Evolutionary conservation across 1,284 basidiomycete genomes (phyloP), one percentile per base, ranked within the genome.

Genomic region (Trametes sp.): DNA sequence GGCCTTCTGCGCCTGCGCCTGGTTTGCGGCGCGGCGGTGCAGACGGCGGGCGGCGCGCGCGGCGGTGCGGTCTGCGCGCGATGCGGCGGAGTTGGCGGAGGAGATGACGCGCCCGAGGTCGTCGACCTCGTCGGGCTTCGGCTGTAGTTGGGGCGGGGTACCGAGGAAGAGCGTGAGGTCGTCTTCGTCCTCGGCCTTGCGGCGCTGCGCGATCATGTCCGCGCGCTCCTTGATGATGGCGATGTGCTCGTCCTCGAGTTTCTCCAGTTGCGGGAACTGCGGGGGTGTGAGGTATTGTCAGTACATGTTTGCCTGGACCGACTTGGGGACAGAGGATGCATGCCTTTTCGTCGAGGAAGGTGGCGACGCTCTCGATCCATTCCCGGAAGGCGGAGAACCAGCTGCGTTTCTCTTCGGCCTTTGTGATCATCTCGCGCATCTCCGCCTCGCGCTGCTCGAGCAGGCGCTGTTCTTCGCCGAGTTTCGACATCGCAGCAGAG

Each of bases 341-440:
- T 46, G 94, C 94, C 87, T 98, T 98, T 75, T 95, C 94, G 71
- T 97, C 95, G 38, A 98, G 80, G 74, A 98, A 98, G 4, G 84
- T 84, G 1, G 94, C 95, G 5, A 98, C 85, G 68, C 87, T 88
- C 74, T 98, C 96, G 0, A 96, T 82, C 90, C 94, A 96, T 44
- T 92, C 90, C 62, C 84, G 84, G 78, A 98, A 95, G 57, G 88
- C 88, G 16, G 82, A 82, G 69, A 97, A 96, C 94, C 95, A 98
- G 46, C 90, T 88, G 50, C 92, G 82, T 76, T 97, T 97, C 50
- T 81, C 83, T 73, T 96, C 95, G 0, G 94, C 90, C 61, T 83
- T 82, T 48, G 84, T 84, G 4, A 98, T 90, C 82, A 96, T 89
- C 29, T 85, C 81, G 16, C 95, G 84, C 75, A 98, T 81, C 65